Evolutionary conservation across 1,139 yeast genomes (phyloP), one percentile per base, ranked within the genome.

Genomic region (Sugiyamaella grinbergsii): DNA sequence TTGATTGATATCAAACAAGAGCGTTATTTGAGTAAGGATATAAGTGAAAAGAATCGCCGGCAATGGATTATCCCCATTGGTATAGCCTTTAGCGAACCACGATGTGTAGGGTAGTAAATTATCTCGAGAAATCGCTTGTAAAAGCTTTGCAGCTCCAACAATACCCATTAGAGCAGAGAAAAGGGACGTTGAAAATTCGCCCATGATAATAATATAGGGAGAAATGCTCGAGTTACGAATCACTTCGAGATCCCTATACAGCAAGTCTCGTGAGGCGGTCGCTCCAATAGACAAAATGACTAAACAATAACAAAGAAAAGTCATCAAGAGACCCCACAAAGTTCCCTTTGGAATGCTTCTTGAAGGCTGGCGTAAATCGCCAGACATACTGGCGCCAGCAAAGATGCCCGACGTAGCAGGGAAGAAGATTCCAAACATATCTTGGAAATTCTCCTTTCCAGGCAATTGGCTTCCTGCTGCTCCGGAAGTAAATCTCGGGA

Each of bases 301-400:
- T 15, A 81, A 61, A 0, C 85, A 72, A 63, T 93, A 93, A 44
- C 88, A 79, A 1, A 76, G 58, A 63, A 93, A 89, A 0, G 98
- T 90, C 39, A 87, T 71, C 2, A 82, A 57, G 5, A 93, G 71
- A 0, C 98, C 98, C 72, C 82, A 79, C 23, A 93, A 69, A 0
- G 98, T 93, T 6, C 98, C 98, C 54, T 77, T 76, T 0, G 98
- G 98, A 49, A 93, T 93, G 1, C 95, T 82, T 59, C 79, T 82
- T 0, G 96, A 87, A 0, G 98, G 98, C 52, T 78, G 82, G 54
- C 79, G 73, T 55, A 93, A 74, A 60, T 90, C 96, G n/a, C 98
- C 98, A 42, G 96, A 89, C 98, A 93, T 93, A 13, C 95, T 86
- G 1, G 98, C 97, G n/a, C 98, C 98, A 1, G 98, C 98, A 67